Evolutionary conservation across 176 grass and related monocot species (phyloP).

Genomic region (Phyllostachys edulis): DNA sequence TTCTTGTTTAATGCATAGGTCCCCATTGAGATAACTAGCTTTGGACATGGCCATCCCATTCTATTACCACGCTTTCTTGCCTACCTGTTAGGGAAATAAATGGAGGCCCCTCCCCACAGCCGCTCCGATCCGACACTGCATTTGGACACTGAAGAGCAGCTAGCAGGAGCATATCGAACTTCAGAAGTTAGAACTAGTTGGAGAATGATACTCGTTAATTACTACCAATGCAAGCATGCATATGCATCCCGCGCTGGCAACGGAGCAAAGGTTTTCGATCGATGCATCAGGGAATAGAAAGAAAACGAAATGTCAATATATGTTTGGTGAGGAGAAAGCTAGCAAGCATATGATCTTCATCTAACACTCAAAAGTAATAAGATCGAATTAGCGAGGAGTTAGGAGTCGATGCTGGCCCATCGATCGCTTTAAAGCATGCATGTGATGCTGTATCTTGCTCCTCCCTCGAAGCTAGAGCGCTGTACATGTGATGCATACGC

Average conservation of each 20-base stretch:
- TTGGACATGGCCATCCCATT: neutral
- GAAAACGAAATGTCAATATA: neutral
- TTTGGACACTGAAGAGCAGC: neutral
- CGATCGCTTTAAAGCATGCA: slow-evolving; percentile 14
- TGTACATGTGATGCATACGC: slow-evolving; percentile 31
- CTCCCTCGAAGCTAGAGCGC: neutral
- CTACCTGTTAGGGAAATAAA: neutral
- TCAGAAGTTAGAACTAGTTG: neutral
- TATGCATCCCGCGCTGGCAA: neutral
- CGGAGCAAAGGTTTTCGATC: neutral
- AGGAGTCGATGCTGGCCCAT: slow-evolving; percentile 8
- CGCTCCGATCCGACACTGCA: neutral
- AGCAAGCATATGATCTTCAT: slow-evolving; percentile 1
- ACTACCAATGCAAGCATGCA: neutral
- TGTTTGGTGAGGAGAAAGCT: slow-evolving; percentile 12
- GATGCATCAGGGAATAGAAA: neutral
- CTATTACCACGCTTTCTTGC: neutral
- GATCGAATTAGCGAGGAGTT: neutral
- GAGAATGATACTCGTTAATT: too few relatives aligned
- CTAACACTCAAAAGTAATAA: neutral
- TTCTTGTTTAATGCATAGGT: neutral
- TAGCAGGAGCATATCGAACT: neutral
- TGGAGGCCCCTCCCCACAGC: too few relatives aligned
- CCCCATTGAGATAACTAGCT: neutral
- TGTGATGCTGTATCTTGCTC: slow-evolving; percentile 34